Percentiles rank a stretch among this genome's conserved stretches.
These are phyloP conservation scores for Phaseolus lunatus DNA, from an alignment of 306 rosid species.

Conservation along the genomic window DNA sequence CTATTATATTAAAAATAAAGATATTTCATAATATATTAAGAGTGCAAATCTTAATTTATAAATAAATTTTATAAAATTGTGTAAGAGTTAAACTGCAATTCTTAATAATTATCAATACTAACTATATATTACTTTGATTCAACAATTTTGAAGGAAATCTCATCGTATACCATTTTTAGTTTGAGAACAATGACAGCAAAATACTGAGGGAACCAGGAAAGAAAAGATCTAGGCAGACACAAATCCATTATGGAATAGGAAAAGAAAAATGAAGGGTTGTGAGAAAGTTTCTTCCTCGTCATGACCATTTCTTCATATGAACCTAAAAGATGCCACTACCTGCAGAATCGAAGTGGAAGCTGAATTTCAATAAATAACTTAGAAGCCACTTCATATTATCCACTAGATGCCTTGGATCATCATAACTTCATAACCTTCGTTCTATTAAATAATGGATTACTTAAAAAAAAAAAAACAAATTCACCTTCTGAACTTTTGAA, in stretches of 20 bases:
- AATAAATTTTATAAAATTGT: too few species aligned
- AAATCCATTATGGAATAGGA: not conserved
- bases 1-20: too few species aligned
- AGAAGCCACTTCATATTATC: slow-evolving; percentile 23
- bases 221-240: not conserved
- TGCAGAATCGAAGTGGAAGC: slow-evolving; percentile 57
- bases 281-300: not conserved
- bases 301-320: slow-evolving; percentile 54
- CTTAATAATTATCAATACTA: too few species aligned
- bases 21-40: too few species aligned
- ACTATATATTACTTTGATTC: not conserved
- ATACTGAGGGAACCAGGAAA: not conserved
- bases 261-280: not conserved
- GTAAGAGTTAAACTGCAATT: too few species aligned
- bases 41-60: too few species aligned
- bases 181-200: not conserved
- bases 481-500: slow-evolving; percentile 71
- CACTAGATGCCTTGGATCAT: slow-evolving; percentile 20
- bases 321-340: slow-evolving; percentile 78
- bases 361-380: slow-evolving; percentile 27
- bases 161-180: slow-evolving; percentile 23
- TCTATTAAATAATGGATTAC: slow-evolving; percentile 22
- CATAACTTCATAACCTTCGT: not conserved
- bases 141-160: slow-evolving; percentile 9
- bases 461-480: not conserved